A percentile compares a stretch with the other conserved stretches of the same genome.
Conservation (phyloP, 2,329 filamentous ascomycete species). For the Xylaria sp. region DNA sequence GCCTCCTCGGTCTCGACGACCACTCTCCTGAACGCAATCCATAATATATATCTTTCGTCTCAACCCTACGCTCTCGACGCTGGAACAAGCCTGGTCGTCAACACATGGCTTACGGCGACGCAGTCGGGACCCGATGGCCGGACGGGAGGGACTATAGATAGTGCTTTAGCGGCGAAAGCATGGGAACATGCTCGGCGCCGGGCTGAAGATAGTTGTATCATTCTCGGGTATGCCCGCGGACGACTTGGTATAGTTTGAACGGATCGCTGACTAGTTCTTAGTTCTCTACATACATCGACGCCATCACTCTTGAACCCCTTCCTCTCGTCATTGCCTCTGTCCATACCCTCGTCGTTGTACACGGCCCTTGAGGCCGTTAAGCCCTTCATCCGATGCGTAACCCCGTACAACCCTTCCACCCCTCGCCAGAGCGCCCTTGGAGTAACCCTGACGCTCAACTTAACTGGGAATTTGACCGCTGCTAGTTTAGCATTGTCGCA, state of each 20-base stretch:
- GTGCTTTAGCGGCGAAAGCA: conserved; percentile 74
- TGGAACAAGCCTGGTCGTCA: conserved; percentile 88
- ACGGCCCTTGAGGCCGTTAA: conserved; percentile 79
- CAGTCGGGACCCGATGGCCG: conserved; percentile 70
- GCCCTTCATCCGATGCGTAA: conserved; percentile 86
- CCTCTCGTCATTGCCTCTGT: conserved; percentile 76
- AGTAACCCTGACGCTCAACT: conserved; percentile 78
- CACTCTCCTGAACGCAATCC: conserved; percentile 86
- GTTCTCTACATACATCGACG: conserved; percentile 84
- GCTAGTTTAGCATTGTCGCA: conserved; percentile 79
- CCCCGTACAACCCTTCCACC: conserved; percentile 84
- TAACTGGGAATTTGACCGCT: conserved; percentile 76
- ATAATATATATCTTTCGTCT: conserved; percentile 82
- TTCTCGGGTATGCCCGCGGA: conserved; percentile 73
- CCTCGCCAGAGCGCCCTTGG: conserved; percentile 80
- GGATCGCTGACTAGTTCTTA: conserved; percentile 42
- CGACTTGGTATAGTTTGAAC: not conserved
- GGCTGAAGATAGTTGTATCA: conserved; percentile 92
- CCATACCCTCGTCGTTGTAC: conserved; percentile 74
- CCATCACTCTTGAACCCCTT: conserved; percentile 85
- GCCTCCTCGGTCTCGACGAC: conserved; percentile 87
- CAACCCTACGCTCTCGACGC: conserved; percentile 87
- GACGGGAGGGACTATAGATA: conserved; percentile 78
- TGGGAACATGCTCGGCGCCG: conserved; percentile 96
- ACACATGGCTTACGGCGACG: conserved; percentile 88